Conservation (phyloP, 1,284 basidiomycete species). For the Malassezia japonica region DNA sequence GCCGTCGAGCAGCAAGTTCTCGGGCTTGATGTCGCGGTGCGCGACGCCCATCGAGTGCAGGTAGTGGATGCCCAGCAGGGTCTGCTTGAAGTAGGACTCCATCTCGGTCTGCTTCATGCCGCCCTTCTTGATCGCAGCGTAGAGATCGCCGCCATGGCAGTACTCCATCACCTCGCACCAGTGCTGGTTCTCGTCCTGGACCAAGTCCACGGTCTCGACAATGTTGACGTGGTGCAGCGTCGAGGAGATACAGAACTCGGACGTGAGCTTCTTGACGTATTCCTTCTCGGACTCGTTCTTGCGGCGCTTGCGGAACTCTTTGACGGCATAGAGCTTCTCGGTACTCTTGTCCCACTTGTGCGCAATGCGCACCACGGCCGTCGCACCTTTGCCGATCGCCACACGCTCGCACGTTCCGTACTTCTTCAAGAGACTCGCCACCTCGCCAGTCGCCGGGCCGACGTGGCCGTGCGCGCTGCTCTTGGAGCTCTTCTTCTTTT, state of each 20-base stretch:
- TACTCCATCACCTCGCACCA: conserved; percentile 99
- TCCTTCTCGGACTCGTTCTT: conserved; percentile 99
- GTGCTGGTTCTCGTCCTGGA: conserved; percentile 87
- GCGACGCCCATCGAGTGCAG: conserved; percentile 92
- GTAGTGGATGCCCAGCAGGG: conserved; percentile 76
- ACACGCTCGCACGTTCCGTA: conserved; percentile 95
- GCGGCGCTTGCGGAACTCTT: conserved; percentile 95
- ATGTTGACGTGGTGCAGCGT: conserved; percentile 92
- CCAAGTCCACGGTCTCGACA: conserved; percentile 95
- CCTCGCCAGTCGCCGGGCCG: conserved; percentile 22
- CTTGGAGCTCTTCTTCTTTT: conserved; percentile 19
- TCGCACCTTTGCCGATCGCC: conserved; percentile 94
- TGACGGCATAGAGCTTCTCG: conserved; percentile 97
- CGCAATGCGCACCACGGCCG: conserved; percentile 85
- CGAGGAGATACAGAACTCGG: conserved; percentile 97
- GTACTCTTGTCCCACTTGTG: conserved; percentile 97
- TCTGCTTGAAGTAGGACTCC: conserved; percentile 96
- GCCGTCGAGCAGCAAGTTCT: conserved; percentile 88
- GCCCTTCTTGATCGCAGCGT: conserved; percentile 95
- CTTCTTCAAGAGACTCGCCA: conserved; percentile 58
- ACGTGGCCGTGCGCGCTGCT: conserved; percentile 21
- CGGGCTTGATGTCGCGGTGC: conserved; percentile 95
- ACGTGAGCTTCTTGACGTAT: conserved; percentile 98
- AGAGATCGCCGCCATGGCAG: conserved; percentile 82
- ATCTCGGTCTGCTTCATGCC: conserved; percentile 88